Base-by-base conservation (phyloP, 2,329 filamentous ascomycete species). In the Graphilbum fragrans region DNA sequence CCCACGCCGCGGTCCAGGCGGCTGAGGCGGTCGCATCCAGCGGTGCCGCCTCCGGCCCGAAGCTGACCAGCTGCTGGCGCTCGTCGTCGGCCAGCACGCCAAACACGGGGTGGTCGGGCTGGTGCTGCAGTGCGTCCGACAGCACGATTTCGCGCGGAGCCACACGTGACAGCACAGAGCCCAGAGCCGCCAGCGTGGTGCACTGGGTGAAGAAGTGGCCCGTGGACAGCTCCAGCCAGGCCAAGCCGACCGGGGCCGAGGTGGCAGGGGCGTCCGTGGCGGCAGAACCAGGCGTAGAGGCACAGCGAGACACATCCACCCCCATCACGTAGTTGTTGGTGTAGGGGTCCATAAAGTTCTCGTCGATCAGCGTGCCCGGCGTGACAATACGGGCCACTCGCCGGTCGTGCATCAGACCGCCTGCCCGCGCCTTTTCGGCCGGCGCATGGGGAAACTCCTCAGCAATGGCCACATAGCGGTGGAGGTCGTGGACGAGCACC, bases 191-290 rank as follows among this genome's bases (percentile, higher is more conserved):
- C 8, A 88, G 61, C 18, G 80, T 79, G 1, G 83, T 80, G 17
- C 67, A 67, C 55, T 96, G 87, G 0, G 87, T 94, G 53, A 80
- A 86, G 61, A 98, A 98, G 52, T 90, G 84, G 14, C 92, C 92
- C 3, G 92, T 98, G 9, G 92, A 95, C 21, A 96, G 64, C 60
- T 98, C 92, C 37, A 96, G 67, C 92, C 92, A 98, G 33, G 92
- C 85, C 38, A 98, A 65, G 3, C 92, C 92, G 43, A 93, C 65
- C 43, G 33, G 52, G 45, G 43, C 51, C 41, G 36, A 42, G 37
- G 19, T 22, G 21, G 47, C 44, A 16, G 49, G 12, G 17, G 33
- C 33, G 16, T 19, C 16, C 18, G 8, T 11, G 4, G n/a, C n/a
- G n/a, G n/a, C n/a, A n/a, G n/a, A n/a, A n/a, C n/a, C n/a, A n/a